These are phyloP conservation scores for Anisodus acutangulus DNA, from an alignment of 257 asterid species.

Conservation along the genomic window DNA sequence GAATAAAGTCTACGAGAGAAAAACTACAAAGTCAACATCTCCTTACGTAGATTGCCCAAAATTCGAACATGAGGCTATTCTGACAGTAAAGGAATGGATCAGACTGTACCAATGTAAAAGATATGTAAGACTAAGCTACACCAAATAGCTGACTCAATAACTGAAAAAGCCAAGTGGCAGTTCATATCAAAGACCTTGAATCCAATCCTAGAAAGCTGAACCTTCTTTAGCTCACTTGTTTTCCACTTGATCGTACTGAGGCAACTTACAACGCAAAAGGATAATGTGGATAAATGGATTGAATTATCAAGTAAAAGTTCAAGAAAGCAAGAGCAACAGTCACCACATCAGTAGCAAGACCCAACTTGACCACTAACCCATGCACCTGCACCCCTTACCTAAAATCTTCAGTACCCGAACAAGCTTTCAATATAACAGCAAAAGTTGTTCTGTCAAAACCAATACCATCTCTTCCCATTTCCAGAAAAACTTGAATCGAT, in stretches of 20 bases:
- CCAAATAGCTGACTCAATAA: background rate
- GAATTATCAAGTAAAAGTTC: background rate
- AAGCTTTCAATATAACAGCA: conserved; percentile 67
- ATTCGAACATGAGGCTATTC: background rate
- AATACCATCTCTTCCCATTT: conserved; percentile 65
- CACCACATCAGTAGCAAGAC: conserved; percentile 67
- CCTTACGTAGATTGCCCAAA: background rate
- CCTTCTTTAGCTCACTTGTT: background rate
- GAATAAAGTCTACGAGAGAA: background rate
- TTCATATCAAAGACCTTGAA: background rate
- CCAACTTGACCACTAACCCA: conserved; percentile 58
- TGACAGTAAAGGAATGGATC: conserved; percentile 10
- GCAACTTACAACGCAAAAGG: background rate
- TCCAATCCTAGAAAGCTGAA: background rate
- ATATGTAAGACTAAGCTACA: conserved; percentile 4
- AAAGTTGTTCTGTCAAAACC: conserved; percentile 67
- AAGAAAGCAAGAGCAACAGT: background rate
- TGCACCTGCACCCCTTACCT: conserved; percentile 66
- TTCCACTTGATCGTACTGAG: background rate
- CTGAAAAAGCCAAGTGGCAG: background rate
- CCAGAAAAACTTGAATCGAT: conserved; percentile 54
- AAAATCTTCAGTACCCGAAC: conserved; percentile 56
- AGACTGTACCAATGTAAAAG: background rate
- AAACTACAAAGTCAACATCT: background rate
- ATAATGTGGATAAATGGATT: conserved; percentile 14